Evolutionary conservation across 2,329 filamentous ascomycete genomes (phyloP).

Genomic region (Coniochaeta sp.): DNA sequence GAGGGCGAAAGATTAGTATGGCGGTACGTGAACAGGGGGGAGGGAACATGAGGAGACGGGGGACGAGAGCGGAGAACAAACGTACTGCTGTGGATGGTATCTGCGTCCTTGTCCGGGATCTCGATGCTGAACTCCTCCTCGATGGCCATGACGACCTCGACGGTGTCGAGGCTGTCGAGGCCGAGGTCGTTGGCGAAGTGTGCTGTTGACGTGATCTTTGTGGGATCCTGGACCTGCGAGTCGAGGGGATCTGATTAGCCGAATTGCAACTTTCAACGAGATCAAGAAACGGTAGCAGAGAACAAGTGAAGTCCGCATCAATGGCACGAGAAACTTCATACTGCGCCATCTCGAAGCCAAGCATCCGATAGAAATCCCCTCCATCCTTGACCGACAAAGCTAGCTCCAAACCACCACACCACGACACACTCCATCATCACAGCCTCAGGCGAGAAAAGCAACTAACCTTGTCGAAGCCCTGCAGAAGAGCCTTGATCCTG

Average conservation of each 20-base stretch:
- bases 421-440: neutral
- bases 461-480: constrained; percentile 93
- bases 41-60: neutral
- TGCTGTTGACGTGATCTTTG: constrained; percentile 69
- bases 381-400: too few species aligned
- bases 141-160: constrained; percentile 99
- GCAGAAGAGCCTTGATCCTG: constrained; percentile 84
- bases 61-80: constrained; percentile 9
- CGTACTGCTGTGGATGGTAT: constrained; percentile 89
- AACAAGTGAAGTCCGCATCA: too few species aligned
- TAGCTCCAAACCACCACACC: too few species aligned
- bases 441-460: constrained; percentile 3
- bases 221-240: neutral
- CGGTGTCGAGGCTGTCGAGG: constrained; percentile 93
- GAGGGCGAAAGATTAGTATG: constrained; percentile 5
- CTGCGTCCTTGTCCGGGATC: constrained; percentile 96
- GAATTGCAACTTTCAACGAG: neutral
- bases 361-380: too few species aligned
- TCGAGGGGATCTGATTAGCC: neutral
- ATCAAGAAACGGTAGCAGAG: neutral
- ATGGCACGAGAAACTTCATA: neutral
- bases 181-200: constrained; percentile 98
- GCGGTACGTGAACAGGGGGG: neutral
- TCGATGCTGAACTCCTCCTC: constrained; percentile 92
- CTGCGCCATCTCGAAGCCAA: neutral